phyloP scores from a whole-genome alignment of 176 grass and related monocot species.

The maize (Zea mays) region DNA sequence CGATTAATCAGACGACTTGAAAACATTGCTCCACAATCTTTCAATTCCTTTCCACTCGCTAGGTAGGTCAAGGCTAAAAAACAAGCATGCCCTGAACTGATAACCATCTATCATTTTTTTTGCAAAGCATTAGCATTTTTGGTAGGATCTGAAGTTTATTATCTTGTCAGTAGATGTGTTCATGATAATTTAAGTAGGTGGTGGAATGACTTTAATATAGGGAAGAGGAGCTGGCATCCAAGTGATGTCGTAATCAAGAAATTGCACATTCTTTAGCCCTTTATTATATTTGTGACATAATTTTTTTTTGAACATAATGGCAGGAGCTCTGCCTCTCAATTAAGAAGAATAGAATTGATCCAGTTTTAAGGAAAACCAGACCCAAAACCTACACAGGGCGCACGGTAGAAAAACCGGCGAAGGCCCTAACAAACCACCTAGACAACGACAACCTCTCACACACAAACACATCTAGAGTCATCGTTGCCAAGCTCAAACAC shows the following conservation, averaged over 20 bases:
- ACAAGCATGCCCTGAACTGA: not conserved
- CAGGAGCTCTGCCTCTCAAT: no score
- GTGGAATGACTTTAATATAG: not conserved
- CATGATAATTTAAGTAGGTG: not conserved
- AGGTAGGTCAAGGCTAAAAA: not conserved
- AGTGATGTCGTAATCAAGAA: not conserved
- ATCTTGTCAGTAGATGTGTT: not conserved
- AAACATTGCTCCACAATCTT: not conserved
- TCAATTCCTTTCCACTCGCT: not conserved
- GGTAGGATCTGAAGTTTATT: conserved; percentile 9
- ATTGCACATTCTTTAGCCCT: not conserved
- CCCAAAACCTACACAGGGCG: no score
- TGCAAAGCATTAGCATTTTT: not conserved
- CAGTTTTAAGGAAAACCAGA: no score
- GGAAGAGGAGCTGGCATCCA: not conserved
- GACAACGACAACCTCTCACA: no score
- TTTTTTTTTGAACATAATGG: no score
- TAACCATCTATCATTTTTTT: not conserved
- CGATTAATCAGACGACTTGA: no score
- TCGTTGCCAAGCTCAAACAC: no score
- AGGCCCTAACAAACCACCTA: no score
- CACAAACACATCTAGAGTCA: no score
- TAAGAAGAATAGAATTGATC: no score
- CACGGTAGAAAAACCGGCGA: no score
- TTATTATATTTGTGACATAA: not conserved